Base-by-base conservation (phyloP, 495 filamentous ascomycete genomes). In the Melanomma pulvis-pyrius region DNA sequence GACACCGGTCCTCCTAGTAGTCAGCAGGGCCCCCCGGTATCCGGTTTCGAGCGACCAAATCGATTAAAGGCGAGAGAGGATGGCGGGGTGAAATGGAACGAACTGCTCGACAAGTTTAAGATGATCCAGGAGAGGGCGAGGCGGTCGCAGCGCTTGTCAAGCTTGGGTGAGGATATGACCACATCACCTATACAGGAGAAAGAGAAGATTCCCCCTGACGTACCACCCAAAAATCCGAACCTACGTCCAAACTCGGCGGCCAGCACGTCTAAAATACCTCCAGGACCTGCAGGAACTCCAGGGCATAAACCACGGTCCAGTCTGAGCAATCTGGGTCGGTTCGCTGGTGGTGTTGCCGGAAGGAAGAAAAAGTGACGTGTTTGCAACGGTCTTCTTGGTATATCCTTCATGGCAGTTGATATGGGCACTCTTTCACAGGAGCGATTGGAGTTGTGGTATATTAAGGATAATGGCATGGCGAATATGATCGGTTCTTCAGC, bases 21-120 rank as follows among this genome's bases (percentile, higher is more conserved):
- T 26, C 63, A 56, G 29, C 69, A 60, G 54, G 66, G 72, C 65
- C 44, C 74, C 51, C 61, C 71, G 64, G 24, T 65, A 60, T 65
- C 78, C 25, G 72, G 71, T 57, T 91, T 88, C 77, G 93, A 97
- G 71, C 86, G 93, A 44, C 84, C 91, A 25, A 92, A 88, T 68
- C 82, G 94, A 53, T 79, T 96, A 30, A 97, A 97, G 74, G 84
- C 87, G 22, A 84, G 92, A 53, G 90, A 96, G 49, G 93, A 97
- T 54, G 87, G 86, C 44, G 84, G 83, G 48, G 94, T 98, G 73
- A 87, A 88, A 54, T 99, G 94, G 94, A 84, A 83, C 15, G 96
- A 99, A 62, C 84, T 99, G 19, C 85, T 99, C n/a, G 94, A 98
- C 61, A 97, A 97, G 73, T 99, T 98, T 76, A 90, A 89, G 65